Conservation (phyloP, 2,329 filamentous ascomycete species). For the Monosporascus sp. region DNA sequence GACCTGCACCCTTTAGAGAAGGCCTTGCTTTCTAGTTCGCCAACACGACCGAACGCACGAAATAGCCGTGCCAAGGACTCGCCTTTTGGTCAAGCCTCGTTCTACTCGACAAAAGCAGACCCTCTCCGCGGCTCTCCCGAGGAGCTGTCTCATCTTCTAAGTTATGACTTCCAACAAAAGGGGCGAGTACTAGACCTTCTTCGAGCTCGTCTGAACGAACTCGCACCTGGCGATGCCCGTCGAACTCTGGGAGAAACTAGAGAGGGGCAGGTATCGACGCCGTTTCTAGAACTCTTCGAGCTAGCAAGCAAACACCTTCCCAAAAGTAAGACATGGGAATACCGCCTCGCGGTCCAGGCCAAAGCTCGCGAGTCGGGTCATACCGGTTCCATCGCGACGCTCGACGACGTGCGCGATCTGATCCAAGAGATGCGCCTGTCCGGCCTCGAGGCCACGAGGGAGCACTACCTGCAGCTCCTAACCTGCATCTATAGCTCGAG, state of each 20-base stretch:
- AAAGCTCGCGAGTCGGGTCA: conserved; percentile 16
- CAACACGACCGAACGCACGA: conserved; percentile 3
- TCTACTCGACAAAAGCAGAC: conserved; percentile 14
- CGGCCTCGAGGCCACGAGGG: conserved; percentile 31
- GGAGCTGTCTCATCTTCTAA: conserved; percentile 13
- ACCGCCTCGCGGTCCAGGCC: conserved; percentile 26
- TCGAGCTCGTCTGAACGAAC: conserved; percentile 14
- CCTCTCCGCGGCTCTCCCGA: conserved; percentile 8
- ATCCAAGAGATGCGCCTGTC: conserved; percentile 35
- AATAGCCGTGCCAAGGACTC: conserved; percentile 3
- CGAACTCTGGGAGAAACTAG: neutral
- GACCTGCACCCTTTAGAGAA: conserved; percentile 14
- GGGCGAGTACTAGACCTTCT: conserved; percentile 21
- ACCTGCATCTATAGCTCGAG: conserved; percentile 30
- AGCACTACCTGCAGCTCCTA: conserved; percentile 34
- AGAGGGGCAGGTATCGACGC: neutral
- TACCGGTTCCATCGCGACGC: conserved; percentile 6
- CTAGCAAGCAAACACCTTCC: conserved; percentile 23
- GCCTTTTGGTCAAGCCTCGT: conserved; percentile 13
- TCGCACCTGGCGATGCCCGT: conserved; percentile 5
- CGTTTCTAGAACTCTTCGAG: conserved; percentile 21
- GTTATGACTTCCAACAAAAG: conserved; percentile 19
- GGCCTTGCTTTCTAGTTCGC: conserved; percentile 9
- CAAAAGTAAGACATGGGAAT: conserved; percentile 27
- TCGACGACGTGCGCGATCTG: conserved; percentile 19